phyloP scores from a whole-genome alignment of 129 eudicot genomes.

The Chrysanthemum seticuspe region DNA sequence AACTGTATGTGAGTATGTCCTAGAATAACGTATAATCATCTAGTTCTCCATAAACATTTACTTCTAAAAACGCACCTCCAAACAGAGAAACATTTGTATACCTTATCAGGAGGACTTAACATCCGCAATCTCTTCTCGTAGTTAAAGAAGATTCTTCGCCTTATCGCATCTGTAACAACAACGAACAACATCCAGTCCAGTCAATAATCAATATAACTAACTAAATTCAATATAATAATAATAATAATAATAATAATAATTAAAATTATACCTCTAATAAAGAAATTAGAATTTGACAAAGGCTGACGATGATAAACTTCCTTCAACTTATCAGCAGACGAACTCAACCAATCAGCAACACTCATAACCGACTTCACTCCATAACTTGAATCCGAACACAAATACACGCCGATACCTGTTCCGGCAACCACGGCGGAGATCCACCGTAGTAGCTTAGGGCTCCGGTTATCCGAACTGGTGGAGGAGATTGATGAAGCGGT shows the following conservation, averaged over 20 bases:
- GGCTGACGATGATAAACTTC: conserved; percentile 24
- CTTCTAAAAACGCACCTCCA: too few species aligned
- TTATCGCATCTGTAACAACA: conserved; percentile 48
- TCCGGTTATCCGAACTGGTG: conserved; percentile 6
- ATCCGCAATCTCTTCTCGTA: conserved; percentile 74
- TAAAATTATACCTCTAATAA: conserved; percentile 47
- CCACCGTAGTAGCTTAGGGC: conserved; percentile 39
- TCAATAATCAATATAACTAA: conserved; percentile 7
- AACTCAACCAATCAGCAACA: conserved; percentile 48
- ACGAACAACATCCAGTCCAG: not conserved
- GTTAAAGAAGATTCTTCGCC: conserved; percentile 79
- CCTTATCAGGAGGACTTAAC: conserved; percentile 91
- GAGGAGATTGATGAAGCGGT: conserved; percentile 16
- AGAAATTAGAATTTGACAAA: conserved; percentile 43
- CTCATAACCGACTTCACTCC: conserved; percentile 37
- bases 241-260: too few species aligned
- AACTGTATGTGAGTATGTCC: too few species aligned
- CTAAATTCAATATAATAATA: not conserved
- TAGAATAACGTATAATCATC: too few species aligned
- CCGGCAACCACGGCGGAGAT: conserved; percentile 48
- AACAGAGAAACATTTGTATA: conserved; percentile 22
- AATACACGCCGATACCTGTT: conserved; percentile 37
- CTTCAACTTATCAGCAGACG: conserved; percentile 21
- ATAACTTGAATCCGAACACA: conserved; percentile 22
- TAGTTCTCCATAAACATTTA: too few species aligned